Base-by-base conservation (phyloP, 2,329 filamentous ascomycete species). In the Myriosclerotinia scirpicola region DNA sequence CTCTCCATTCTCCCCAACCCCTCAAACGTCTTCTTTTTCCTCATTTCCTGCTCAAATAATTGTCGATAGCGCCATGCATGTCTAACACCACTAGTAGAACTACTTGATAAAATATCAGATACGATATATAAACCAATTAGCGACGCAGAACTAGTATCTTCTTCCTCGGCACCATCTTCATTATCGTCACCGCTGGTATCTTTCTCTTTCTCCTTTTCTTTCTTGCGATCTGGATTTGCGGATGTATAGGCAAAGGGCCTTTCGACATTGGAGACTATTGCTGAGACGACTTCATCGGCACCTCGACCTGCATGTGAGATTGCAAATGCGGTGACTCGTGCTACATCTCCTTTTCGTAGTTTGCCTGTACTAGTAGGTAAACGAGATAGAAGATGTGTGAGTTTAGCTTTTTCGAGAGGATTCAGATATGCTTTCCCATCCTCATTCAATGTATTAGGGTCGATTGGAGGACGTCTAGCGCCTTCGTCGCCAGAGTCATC, bases 201-300 rank as follows among this genome's bases (percentile, higher is more conserved):
- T 54, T 40, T 64, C 26, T 66, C 65, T 34, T 79, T 80, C 1
- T 72, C 72, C 40, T 79, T 80, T 1, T 72, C 72, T 40, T 79
- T 79, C 65, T 75, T 77, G 15, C 79, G 78, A 9, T 85, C 81
- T 0, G 87, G 85, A 68, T 92, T 93, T 34, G 90, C 90, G 8
- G 84, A 84, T 0, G 88, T 91, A 71, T 89, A 86, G 7, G 88
- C 85, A 67, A 96, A 87, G 0, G 95, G 95, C 62, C 84, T 86
- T 67, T 90, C 83, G 44, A 98, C 83, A 73, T 99, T 98, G 0
- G 87, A 84, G 0, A 96, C 85, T 48, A 98, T 88, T 79, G 96
- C 86, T 60, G 94, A 86, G n/a, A 96, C 93, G 46, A 97, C 89
- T 79, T 98, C 95, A 70, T 96, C 91, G 15, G 92, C 90, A 20